A percentile compares a stretch with the other conserved stretches of the same genome.
phyloP scores from a whole-genome alignment of 2,329 filamentous ascomycete genomes.

The Cladosporium oxysporum region DNA sequence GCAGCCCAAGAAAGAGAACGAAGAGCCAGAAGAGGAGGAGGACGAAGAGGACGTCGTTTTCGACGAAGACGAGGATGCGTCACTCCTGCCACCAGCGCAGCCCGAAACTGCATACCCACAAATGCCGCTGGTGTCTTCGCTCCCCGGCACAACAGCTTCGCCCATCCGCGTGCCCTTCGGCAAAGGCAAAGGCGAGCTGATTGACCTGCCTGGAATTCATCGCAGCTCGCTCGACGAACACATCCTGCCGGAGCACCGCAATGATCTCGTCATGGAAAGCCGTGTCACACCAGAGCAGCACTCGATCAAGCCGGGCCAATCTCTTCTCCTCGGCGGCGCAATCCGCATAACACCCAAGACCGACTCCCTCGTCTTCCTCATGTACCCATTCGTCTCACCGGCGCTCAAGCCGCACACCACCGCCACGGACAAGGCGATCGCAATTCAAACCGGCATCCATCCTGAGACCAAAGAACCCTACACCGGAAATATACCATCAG shows the following conservation, averaged over 20 bases:
- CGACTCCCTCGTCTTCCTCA: constrained; percentile 66
- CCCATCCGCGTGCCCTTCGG: constrained; percentile 93
- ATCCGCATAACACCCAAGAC: constrained; percentile 80
- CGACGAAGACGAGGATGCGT: constrained; percentile 31
- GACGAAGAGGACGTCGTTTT: constrained; percentile 26
- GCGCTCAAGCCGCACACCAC: constrained; percentile 71
- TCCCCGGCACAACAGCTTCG: constrained; percentile 91
- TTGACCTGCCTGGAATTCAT: constrained; percentile 85
- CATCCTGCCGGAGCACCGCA: constrained; percentile 66
- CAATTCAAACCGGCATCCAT: constrained; percentile 59
- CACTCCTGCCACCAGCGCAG: constrained; percentile 74
- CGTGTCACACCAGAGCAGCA: constrained; percentile 73
- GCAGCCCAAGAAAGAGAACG: not conserved
- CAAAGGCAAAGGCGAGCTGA: constrained; percentile 80
- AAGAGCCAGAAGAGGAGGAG: constrained; percentile 15
- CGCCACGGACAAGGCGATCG: constrained; percentile 74
- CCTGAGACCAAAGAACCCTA: constrained; percentile 54
- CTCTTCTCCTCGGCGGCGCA: constrained; percentile 76
- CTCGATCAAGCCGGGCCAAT: constrained; percentile 73
- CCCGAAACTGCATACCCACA: constrained; percentile 73
- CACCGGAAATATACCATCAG: constrained; percentile 60
- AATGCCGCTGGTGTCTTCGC: constrained; percentile 81
- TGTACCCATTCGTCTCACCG: constrained; percentile 79
- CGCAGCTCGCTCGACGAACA: constrained; percentile 72
- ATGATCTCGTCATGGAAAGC: constrained; percentile 74